Evolutionary conservation across 768 basidiomycete genomes (phyloP), one percentile per base, ranked within the genome.

Genomic region (Suillus weaverae): DNA sequence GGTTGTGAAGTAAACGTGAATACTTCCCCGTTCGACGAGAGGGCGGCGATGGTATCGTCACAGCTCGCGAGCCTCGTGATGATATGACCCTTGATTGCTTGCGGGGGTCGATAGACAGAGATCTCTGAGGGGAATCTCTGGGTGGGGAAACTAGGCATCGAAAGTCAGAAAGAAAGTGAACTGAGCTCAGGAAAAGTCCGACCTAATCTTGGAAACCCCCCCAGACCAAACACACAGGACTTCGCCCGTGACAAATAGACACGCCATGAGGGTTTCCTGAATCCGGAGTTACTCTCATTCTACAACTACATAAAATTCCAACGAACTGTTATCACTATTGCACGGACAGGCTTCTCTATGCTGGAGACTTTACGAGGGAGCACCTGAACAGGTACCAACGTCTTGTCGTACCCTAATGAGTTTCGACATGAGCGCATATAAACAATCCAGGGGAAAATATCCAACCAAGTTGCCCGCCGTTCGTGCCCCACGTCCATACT

Each of bases 401-500:
- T 76, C 72, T 86, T 91, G 67, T 94, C 90, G 68, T 95, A 95
- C 1, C 93, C 92, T 92, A 57, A 8, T 53, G 9, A 61, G 33
- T 64, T 13, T 10, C 43, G 39, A 30, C 22, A 54, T 60, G 56
- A 38, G 22, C 41, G 50, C 7, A 33, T 36, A 14, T 13, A 41
- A n/a, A 18, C 22, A 13, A 20, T 30, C 6, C 20, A 46, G 10
- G 16, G 33, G 16, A 46, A 3, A 8, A 59, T 51, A 51, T n/a
- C 83, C 61, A 66, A 88, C 95, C 96, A 4, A 99, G 82, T 74
- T 99, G 97, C 0, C 97, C 97, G 48, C 83, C 84, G 75, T 98
- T 97, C 32, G 90, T 92, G 0, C 97, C 97, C 95, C 95, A 99
- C 0, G 94, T 94, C 74, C 84, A 95, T 2, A 94, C 84, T 50